Base-by-base conservation (phyloP, 768 basidiomycete genomes). In the Pulveroboletus ravenelii region DNA sequence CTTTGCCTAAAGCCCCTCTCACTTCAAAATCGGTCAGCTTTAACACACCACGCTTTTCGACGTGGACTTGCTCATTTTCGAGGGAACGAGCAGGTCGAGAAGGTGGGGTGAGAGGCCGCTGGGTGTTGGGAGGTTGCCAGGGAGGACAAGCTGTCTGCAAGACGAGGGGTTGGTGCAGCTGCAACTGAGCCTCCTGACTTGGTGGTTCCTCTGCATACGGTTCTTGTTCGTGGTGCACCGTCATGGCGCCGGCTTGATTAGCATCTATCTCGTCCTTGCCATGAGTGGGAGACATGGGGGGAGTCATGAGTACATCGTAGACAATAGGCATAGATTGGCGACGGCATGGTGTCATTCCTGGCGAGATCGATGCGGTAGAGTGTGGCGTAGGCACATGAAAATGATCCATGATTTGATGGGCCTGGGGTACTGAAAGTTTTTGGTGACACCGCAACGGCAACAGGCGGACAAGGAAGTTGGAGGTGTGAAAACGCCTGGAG, bases 21-120 rank as follows among this genome's bases (percentile, higher is more conserved):
- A 90, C 84, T 65, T 91, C 87, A 56, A 92, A 91, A 64, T 89
- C 87, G 6, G 83, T 83, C 45, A 92, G 67, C 53, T 75, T 81
- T 50, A 89, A 72, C 17, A 67, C 56, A 15, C 85, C 85, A 6
- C 72, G 64, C 53, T 73, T 73, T 54, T 79, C 73, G 3, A 89
- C 70, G 59, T 84, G 86, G 35, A 81, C 80, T 59, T 75, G 70
- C 58, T 89, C 85, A 53, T 89, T 83, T 60, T 89, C 85, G 10
- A 90, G 72, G 38, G 81, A 71, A 50, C 82, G 74, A 18, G 73
- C 72, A 3, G 84, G 80, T 10, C 46, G 53, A 30, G 38, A 47
- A n/a, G 74, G 74, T 27, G 71, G 65, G 14, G 70, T 54, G 40
- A 43, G 46, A 18, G 53, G 48, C 9, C 38, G 50, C 25, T 51